Base-by-base conservation (phyloP, 2,329 filamentous ascomycete genomes). In the Lojkania enalia region DNA sequence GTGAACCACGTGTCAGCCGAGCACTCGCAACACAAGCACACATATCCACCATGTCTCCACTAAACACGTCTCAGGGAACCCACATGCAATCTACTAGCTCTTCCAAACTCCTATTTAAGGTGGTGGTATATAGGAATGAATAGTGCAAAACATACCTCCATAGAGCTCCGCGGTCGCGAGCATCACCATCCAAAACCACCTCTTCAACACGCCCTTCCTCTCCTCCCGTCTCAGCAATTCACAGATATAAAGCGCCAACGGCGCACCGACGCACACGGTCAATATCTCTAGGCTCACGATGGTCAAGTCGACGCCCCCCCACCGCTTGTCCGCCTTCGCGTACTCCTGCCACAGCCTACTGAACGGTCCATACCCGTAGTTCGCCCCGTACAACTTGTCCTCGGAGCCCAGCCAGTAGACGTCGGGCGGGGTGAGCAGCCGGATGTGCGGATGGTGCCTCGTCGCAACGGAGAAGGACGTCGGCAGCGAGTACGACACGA, bases 141-240 rank as follows among this genome's bases (percentile, higher is more conserved):
- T n/a, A n/a, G n/a, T n/a, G n/a, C 7, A 9, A 11, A 30, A 65
- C 70, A 65, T 55, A 73, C 74, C 77, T 49, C 82, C 82, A 67
- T 85, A 85, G 32, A 86, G 67, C 66, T 86, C 82, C 9, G 73
- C 81, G n/a, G 81, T 83, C 9, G 82, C 82, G 31, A 85, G 65
- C 12, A 80, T 71, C 16, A 74, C 70, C 61, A 81, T 80, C 67
- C 79, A 78, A 55, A 84, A 79, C 77, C 60, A 69, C 58, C 58
- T 67, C 57, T 60, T 64, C 61, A 72, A 36, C 61, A 59, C 57
- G 14, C 65, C 65, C 54, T 67, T 65, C 51, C 58, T 58, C 58
- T 63, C 62, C 21, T 67, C 68, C 49, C 60, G 71, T 40, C 70
- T 70, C 20, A 81, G 58, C 46, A 77, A 51, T 56, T 78, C 77